phyloP scores from a whole-genome alignment of 805 yeast genomes.

The Pichia membranifaciens region DNA sequence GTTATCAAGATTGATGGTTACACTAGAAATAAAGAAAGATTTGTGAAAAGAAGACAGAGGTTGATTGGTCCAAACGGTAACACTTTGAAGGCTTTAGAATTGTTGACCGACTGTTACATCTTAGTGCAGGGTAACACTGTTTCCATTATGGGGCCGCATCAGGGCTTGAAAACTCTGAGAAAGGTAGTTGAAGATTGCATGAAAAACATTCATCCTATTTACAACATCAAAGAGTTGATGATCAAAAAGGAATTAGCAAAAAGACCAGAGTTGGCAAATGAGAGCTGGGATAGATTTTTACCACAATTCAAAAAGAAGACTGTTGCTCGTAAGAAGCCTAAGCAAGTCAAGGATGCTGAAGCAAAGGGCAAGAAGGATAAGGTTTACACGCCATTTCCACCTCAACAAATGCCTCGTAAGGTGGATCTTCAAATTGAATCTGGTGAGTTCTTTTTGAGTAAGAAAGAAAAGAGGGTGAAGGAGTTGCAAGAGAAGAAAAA shows the following conservation, averaged over 20 bases:
- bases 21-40: constrained; percentile 87
- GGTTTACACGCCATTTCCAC: constrained; percentile 98
- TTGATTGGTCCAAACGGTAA: constrained; percentile 96
- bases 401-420: constrained; percentile 94
- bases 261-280: constrained; percentile 91
- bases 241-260: constrained; percentile 91
- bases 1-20: constrained; percentile 90
- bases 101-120: constrained; percentile 91
- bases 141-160: constrained; percentile 92
- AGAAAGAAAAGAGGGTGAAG: constrained; percentile 70
- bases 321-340: constrained; percentile 88
- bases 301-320: constrained; percentile 96
- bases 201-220: constrained; percentile 96
- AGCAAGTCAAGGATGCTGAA: constrained; percentile 48
- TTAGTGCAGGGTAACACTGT: constrained; percentile 97
- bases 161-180: constrained; percentile 86
- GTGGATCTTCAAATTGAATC: constrained; percentile 94
- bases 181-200: constrained; percentile 97
- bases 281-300: constrained; percentile 94
- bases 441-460: constrained; percentile 95
- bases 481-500: constrained; percentile 71
- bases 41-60: constrained; percentile 92
- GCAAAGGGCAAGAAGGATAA: constrained; percentile 50
- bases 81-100: constrained; percentile 90
- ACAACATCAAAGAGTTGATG: constrained; percentile 95